Evolutionary conservation across 2,329 filamentous ascomycete species (phyloP), one percentile per base, ranked within the genome.

Genomic region (Paraphoma sp.): DNA sequence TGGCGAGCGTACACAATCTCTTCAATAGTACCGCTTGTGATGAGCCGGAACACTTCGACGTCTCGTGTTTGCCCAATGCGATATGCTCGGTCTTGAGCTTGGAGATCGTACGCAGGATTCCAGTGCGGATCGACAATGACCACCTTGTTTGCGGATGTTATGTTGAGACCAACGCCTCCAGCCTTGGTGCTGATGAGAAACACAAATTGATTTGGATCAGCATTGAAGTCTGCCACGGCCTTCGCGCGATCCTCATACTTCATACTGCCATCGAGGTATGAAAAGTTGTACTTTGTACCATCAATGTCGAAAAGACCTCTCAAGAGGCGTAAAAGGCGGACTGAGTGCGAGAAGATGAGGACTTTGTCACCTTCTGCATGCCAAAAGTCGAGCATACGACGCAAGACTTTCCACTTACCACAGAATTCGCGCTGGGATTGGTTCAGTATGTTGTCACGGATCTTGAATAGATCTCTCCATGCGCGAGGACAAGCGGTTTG

Each of bases 121-220:
- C 95, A 99, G 69, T 98, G 95, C 0, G 95, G 95, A 73, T 98
- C 95, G 46, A 98, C 88, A 36, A 99, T 92, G 41, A 99, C 94
- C 0, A 99, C 95, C 78, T 98, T 98, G 78, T 99, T 99, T 1
- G 95, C 95, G 1, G 92, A 95, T 0, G 94, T 97, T 71, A 99
- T 98, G 73, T 99, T 99, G 29, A 99, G 82, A 0, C 95, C 95
- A 0, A 97, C 90, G 4, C 95, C 95, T 23, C 95, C 95, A 2
- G 95, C 93, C 71, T 90, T 92, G 6, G 95, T 97, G 18, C 91
- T 96, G 68, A 99, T 97, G 17, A 99, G 82, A 68, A 99, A 99
- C 5, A 97, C 93, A 69, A 99, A 99, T 69, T 95, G 92, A 4
- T 83, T 84, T 0, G 92, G 87, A 69, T 97, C 89, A 0, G 90